Conservation (phyloP, 1,284 basidiomycete genomes). For the Mycosarcoma mackinlayi region DNA sequence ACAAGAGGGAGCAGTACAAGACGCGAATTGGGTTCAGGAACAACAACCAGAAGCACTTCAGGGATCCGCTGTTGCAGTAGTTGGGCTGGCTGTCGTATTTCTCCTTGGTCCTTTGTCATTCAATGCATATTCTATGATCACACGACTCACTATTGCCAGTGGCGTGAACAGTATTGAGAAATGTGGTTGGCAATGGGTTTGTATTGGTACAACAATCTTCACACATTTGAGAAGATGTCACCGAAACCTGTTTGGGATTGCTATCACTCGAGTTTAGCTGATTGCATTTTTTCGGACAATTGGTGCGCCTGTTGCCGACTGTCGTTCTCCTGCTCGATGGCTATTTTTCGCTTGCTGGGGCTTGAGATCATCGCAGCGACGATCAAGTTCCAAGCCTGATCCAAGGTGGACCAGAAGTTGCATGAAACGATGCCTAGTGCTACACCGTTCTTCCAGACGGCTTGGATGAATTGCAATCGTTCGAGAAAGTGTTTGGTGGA, state of each 20-base stretch:
- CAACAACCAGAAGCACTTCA: conserved; percentile 68
- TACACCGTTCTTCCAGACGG: conserved; percentile 49
- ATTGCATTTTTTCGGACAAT: conserved; percentile 15
- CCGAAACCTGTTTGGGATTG: too few relatives aligned
- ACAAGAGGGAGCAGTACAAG: conserved; percentile 82
- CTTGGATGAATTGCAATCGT: conserved; percentile 34
- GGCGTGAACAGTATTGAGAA: too few relatives aligned
- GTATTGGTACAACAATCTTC: too few relatives aligned
- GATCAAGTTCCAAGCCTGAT: conserved; percentile 41
- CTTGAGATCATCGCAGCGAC: conserved; percentile 28
- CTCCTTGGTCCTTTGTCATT: background rate
- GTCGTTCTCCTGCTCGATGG: conserved; percentile 1
- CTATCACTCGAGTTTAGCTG: conserved; percentile 21
- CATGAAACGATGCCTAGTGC: conserved; percentile 44
- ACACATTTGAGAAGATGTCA: background rate
- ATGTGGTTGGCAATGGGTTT: too few relatives aligned
- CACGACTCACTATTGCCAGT: too few relatives aligned
- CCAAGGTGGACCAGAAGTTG: conserved; percentile 38
- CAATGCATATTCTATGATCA: too few relatives aligned
- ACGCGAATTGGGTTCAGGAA: conserved; percentile 73
- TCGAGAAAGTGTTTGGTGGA: conserved; percentile 34
- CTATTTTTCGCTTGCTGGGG: conserved; percentile 16
- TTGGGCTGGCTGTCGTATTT: background rate
- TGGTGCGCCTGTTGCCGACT: conserved; percentile 6
- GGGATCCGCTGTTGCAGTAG: conserved; percentile 65